Conservation (phyloP, 495 filamentous ascomycete species). For the Beverwykella pulmonaria region DNA sequence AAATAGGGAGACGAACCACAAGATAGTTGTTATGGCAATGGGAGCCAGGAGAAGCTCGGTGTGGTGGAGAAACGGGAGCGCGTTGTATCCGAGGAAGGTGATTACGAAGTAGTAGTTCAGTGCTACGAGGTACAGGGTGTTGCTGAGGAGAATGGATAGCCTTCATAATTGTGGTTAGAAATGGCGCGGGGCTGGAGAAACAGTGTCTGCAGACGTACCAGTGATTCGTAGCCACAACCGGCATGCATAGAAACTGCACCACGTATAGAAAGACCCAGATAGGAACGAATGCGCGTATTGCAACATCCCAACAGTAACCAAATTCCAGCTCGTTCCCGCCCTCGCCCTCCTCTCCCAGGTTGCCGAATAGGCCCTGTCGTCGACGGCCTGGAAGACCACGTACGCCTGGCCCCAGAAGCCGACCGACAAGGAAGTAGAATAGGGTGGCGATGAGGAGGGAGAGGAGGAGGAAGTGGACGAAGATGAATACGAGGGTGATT, state of each 20-base stretch:
- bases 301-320: constrained; percentile 79
- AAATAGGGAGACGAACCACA: constrained; percentile 66
- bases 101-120: constrained; percentile 71
- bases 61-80: constrained; percentile 72
- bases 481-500: constrained; percentile 65
- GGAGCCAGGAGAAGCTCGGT: constrained; percentile 71
- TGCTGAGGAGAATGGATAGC: constrained; percentile 69
- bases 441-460: constrained; percentile 64
- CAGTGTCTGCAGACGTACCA: constrained; percentile 44
- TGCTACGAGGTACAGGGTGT: constrained; percentile 72
- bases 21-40: constrained; percentile 59
- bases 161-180: constrained; percentile 32
- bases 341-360: constrained; percentile 49
- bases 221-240: constrained; percentile 57
- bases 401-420: constrained; percentile 62
- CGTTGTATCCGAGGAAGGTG: constrained; percentile 75
- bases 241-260: constrained; percentile 71
- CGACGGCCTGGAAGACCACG: constrained; percentile 52
- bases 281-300: constrained; percentile 74
- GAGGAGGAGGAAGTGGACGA: constrained; percentile 66
- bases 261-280: constrained; percentile 74
- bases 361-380: constrained; percentile 60
- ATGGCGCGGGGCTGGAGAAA: neutral
- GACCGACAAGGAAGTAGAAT: constrained; percentile 66
- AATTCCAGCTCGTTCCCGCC: constrained; percentile 66